Base-by-base conservation (phyloP, 257 asterid genomes). In the Voacanga thouarsii region DNA sequence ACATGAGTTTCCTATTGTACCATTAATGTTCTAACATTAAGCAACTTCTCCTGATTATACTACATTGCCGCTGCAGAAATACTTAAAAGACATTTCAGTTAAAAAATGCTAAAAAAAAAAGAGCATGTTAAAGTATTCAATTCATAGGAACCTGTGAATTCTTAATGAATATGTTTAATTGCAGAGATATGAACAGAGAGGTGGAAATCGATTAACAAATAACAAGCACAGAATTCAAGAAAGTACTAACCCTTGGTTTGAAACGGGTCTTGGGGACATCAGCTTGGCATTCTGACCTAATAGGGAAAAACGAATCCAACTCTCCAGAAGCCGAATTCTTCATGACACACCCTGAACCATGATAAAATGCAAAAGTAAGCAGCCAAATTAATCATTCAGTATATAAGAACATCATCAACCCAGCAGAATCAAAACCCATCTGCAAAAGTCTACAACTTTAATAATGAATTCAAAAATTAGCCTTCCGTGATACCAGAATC, bases 251-350 rank as follows among this genome's bases (percentile, higher is more conserved):
- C 95, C 96, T 84, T 19, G 99, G 90, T 80, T 91, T 94, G 82
- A 92, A 94, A 59, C 96, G 91, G 66, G 94, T 90, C 87, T 88
- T 88, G 71, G 97, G 98, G 63, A 89, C 92, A 81, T 91, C 96
- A 60, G 88, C 97, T 82, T 79, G 91, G 74, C 96, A 92, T 84
- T 93, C 97, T n/a, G 94, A 91, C 77, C 91, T 92, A 78, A 88
- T 72, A 50, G 98, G 97, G 83, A 88, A 94, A 83, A 88, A 94
- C 0, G 92, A 78, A 79, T 89, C 98, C 88, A 94, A 82, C 84
- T 94, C 97, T 86, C 83, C 96, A 14, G 90, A 55, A 47, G 82
- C 85, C 39, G 91, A 45, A 82, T 68, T 80, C 86, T 44, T 73
- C 89, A 81, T 83, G 10, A 33, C 47, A 75, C 76, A 21, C 57